Evolutionary conservation across 73 alveolate genomes (phyloP), one percentile per base, ranked within the genome.

Genomic region (Breviolum minutum): DNA sequence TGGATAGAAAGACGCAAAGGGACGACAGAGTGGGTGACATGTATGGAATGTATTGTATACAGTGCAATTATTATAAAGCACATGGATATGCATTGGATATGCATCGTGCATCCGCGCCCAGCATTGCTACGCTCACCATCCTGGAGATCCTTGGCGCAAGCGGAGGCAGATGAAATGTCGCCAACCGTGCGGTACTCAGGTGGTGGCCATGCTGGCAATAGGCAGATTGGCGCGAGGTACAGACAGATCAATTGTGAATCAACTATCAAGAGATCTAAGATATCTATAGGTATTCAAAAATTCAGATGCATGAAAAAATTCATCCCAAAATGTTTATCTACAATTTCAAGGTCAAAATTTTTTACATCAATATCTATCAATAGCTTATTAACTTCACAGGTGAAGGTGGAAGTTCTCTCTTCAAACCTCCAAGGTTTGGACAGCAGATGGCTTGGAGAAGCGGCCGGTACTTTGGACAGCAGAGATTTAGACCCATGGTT

Each of bases 401-500:
- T 32, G 62, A 9, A 11, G 26, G 24, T 32, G 13, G 19, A 79
- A 29, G 22, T 7, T 2, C 22, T 82, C 48, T 0, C 9, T 26
- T 32, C 7, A 30, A 17, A 29, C 26, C 10, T 32, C 62, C 63
- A 48, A 77, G 26, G 97, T 90, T 29, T 90, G 97, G 97, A 90
- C 97, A 29, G 88, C 87, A 20, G 97, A 71, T 11, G 97, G 97
- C 83, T 73, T 90, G 87, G 97, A 90, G 97, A 90, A 71, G 97
- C 87, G 73, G 68, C 88, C 63, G 9, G 88, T n/a, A 12, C 61
- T 19, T 32, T 84, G 74, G 71, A 11, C 64, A 2, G 73, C 54
- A 40, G 54, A 40, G 54, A 40, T 40, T 40, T 40, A 10, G 54
- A 74, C 17, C 17, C 54, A 16, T 16, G 84, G 54, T 11, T 40